A percentile compares a stretch with the other conserved stretches of the same genome.
These are phyloP conservation scores for Fennellomyces sp. DNA, from an alignment of 371 early-diverging fungal species.

Conservation along the genomic window DNA sequence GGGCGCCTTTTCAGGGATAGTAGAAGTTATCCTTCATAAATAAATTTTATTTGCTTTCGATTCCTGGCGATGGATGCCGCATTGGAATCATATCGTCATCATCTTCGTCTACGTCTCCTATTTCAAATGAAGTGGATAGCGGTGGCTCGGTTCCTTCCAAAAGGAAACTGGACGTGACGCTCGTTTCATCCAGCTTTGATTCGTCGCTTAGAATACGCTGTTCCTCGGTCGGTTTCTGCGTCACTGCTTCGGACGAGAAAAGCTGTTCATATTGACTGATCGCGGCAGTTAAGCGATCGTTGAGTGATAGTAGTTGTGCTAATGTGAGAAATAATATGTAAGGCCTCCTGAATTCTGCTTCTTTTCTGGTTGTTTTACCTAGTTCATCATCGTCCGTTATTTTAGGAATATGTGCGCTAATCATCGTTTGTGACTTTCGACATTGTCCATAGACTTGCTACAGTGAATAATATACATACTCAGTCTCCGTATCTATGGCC, in stretches of 20 bases:
- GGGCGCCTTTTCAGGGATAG: no score
- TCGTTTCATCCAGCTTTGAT: not conserved
- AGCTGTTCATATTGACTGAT: constrained; percentile 23
- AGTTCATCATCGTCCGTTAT: constrained; percentile 37
- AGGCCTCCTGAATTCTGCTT: not conserved
- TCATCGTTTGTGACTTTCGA: constrained; percentile 26
- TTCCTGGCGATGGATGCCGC: constrained; percentile 6
- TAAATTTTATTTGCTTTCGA: constrained; percentile 1
- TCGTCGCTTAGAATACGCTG: constrained; percentile 11
- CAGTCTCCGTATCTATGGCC: not conserved
- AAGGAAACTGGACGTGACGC: constrained; percentile 6
- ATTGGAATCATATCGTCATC: constrained; percentile 28
- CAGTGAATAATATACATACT: not conserved
- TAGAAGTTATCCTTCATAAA: no score
- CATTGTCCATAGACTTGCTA: constrained; percentile 49
- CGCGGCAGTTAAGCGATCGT: constrained; percentile 37
- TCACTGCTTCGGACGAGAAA: constrained; percentile 3
- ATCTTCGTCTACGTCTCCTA: constrained; percentile 59
- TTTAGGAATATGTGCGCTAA: constrained; percentile 36
- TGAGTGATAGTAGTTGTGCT: constrained; percentile 36
- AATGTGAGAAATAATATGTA: not conserved
- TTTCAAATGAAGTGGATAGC: constrained; percentile 40
- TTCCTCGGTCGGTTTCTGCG: not conserved
- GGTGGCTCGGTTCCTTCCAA: constrained; percentile 15
- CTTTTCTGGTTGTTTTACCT: constrained; percentile 28